Evolutionary conservation across 495 filamentous ascomycete genomes (phyloP).

Genomic region (Hypoxylon crocopeplum): DNA sequence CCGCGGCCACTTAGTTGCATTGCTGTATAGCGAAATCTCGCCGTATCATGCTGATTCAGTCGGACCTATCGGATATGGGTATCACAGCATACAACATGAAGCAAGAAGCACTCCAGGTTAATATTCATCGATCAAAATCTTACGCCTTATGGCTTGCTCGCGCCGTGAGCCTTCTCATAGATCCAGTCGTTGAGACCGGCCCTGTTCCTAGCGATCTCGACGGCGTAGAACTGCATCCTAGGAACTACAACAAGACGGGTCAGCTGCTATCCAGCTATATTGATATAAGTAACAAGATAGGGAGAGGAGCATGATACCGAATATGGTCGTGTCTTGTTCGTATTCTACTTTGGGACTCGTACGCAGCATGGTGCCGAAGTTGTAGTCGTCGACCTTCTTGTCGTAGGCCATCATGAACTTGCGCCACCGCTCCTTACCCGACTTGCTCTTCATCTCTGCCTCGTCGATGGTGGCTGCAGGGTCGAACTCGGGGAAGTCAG

Average conservation of each 20-base stretch:
- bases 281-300: background rate
- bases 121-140: too few species aligned
- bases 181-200: slow-evolving; percentile 95
- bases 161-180: slow-evolving; percentile 69
- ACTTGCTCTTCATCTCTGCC: slow-evolving; percentile 96
- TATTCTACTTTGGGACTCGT: slow-evolving; percentile 82
- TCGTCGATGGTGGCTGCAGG: slow-evolving; percentile 80
- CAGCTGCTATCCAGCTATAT: background rate
- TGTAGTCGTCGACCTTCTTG: slow-evolving; percentile 92
- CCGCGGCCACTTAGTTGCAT: too few species aligned
- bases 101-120: too few species aligned
- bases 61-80: too few species aligned
- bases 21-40: too few species aligned
- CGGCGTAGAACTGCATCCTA: slow-evolving; percentile 98
- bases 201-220: slow-evolving; percentile 93
- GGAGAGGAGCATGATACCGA: slow-evolving; percentile 60
- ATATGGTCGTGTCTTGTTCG: slow-evolving; percentile 87
- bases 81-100: background rate
- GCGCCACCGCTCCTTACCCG: slow-evolving; percentile 94
- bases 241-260: slow-evolving; percentile 54
- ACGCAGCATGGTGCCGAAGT: slow-evolving; percentile 94
- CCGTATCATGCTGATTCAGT: background rate
- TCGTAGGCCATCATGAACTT: slow-evolving; percentile 94
- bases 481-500: slow-evolving; percentile 92
- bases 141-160: slow-evolving; percentile 36